Evolutionary conservation across 1,284 basidiomycete genomes (phyloP).

Genomic region (Anthracocystis walkeri): DNA sequence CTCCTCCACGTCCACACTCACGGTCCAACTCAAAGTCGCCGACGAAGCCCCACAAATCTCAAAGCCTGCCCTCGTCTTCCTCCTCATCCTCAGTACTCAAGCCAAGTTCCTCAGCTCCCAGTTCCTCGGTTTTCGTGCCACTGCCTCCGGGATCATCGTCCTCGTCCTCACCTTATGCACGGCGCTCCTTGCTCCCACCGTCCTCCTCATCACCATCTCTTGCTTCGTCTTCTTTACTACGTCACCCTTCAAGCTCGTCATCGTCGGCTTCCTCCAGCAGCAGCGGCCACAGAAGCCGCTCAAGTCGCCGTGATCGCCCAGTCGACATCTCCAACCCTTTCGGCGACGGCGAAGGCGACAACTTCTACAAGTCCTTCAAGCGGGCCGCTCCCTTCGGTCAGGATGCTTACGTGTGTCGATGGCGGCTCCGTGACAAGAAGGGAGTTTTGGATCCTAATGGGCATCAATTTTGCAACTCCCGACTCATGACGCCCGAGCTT

Average conservation of each 20-base stretch:
- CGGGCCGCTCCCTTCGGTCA: constrained; percentile 8
- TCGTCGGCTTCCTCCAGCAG: constrained; percentile 10
- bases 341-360: constrained; percentile 16
- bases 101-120: neutral
- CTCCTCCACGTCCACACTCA: neutral
- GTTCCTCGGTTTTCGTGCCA: neutral
- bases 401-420: constrained; percentile 19
- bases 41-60: neutral
- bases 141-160: neutral
- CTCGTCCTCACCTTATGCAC: too few relatives aligned
- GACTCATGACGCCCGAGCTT: constrained; percentile 32
- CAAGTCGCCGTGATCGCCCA: constrained; percentile 5
- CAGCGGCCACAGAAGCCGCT: constrained; percentile 10
- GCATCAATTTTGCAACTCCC: constrained; percentile 17
- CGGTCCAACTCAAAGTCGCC: constrained; percentile 11
- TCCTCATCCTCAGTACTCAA: neutral
- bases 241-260: constrained; percentile 1
- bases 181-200: neutral
- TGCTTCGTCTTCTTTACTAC: neutral
- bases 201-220: constrained; percentile 10
- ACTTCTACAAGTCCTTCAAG: constrained; percentile 11
- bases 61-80: neutral
- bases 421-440: constrained; percentile 35
- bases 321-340: constrained; percentile 28
- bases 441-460: constrained; percentile 17